Conservation (phyloP, 352 stramenopile genomes). For the Thraustotheca clavata region DNA sequence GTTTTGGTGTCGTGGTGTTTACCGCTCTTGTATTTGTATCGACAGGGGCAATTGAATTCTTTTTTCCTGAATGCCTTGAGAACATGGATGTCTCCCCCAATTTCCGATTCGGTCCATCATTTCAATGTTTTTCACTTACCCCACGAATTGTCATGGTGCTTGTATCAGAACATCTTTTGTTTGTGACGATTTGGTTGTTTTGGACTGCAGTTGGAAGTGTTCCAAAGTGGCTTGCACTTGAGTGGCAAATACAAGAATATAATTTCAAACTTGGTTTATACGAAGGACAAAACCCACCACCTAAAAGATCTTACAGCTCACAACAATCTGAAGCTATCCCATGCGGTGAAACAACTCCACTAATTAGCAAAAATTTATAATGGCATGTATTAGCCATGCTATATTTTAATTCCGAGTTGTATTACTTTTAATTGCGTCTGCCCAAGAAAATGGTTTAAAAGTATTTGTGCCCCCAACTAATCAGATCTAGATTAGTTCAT, state of each 20-base stretch:
- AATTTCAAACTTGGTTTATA: conserved; percentile 68
- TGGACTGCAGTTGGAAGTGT: conserved; percentile 58
- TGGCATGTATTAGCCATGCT: too few species aligned
- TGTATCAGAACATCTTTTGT: conserved; percentile 49
- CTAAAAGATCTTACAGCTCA: too few species aligned
- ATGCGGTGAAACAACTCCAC: too few species aligned
- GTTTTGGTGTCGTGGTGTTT: conserved; percentile 51
- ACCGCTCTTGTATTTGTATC: conserved; percentile 57
- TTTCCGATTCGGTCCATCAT: conserved; percentile 56
- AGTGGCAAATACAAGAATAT: conserved; percentile 59
- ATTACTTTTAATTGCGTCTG: too few species aligned
- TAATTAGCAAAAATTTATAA: too few species aligned
- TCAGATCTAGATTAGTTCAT: too few species aligned
- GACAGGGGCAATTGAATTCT: conserved; percentile 61
- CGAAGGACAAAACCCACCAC: too few species aligned
- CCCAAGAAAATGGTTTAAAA: too few species aligned
- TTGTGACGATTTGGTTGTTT: conserved; percentile 56
- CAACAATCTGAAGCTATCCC: too few species aligned
- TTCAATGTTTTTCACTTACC: conserved; percentile 58
- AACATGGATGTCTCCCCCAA: conserved; percentile 34
- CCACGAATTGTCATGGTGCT: conserved; percentile 74
- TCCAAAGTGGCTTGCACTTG: conserved; percentile 41
- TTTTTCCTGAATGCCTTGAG: conserved; percentile 48
- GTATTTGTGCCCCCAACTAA: too few species aligned
- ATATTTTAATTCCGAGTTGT: too few species aligned